Percentiles rank a stretch among this genome's conserved stretches.
These are phyloP conservation scores for Chlorella sorokiniana DNA, from an alignment of 139 green algal species.

Conservation along the genomic window DNA sequence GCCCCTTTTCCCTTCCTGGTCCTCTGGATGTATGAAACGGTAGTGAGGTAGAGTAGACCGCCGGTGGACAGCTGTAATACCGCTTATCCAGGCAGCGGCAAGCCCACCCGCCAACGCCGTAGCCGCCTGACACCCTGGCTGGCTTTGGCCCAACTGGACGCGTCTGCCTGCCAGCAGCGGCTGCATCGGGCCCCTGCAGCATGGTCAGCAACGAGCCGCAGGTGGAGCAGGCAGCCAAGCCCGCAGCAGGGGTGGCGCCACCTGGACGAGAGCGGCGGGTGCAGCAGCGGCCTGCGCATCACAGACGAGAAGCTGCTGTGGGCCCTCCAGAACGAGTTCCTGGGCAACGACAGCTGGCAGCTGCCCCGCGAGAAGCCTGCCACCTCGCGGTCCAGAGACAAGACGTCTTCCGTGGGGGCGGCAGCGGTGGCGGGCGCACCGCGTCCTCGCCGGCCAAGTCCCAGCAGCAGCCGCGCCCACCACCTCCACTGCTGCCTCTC, in stretches of 20 bases:
- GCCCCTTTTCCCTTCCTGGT: too few relatives aligned
- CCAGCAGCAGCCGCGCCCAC: not conserved
- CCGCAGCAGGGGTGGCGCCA: not conserved
- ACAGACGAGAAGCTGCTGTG: constrained; percentile 16
- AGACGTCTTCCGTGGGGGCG: not conserved
- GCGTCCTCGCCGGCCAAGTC: not conserved
- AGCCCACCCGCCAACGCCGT: too few relatives aligned
- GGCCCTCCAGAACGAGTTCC: constrained; percentile 2
- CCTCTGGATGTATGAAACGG: too few relatives aligned
- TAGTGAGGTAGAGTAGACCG: too few relatives aligned
- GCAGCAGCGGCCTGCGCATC: not conserved
- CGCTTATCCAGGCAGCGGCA: too few relatives aligned
- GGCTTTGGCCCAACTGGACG: too few relatives aligned
- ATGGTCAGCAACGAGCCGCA: not conserved
- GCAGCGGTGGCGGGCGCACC: not conserved
- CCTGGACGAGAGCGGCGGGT: not conserved
- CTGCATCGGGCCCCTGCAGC: not conserved
- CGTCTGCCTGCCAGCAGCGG: too few relatives aligned
- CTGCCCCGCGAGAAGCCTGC: not conserved
- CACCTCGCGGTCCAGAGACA: not conserved
- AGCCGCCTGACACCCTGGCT: too few relatives aligned
- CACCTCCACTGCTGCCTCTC: not conserved
- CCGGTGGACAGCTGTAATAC: too few relatives aligned
- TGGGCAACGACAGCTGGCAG: not conserved
- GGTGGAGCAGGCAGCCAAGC: not conserved